Conservation (phyloP, 2,329 filamentous ascomycete genomes). For the Aureobasidium namibiae region DNA sequence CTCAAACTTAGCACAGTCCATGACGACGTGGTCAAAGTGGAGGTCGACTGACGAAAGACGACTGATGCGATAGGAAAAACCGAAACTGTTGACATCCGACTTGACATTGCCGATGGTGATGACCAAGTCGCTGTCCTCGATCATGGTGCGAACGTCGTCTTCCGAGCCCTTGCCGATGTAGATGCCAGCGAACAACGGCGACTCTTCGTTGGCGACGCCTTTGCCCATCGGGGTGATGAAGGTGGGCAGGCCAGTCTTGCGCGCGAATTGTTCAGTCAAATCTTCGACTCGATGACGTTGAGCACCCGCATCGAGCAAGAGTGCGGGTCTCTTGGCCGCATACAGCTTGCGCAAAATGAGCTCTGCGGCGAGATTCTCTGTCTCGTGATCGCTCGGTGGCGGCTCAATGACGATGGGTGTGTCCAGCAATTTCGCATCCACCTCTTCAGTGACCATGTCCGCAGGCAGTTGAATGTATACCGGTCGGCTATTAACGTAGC, state of each 20-base stretch:
- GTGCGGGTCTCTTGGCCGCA: constrained; percentile 63
- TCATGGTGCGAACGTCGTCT: constrained; percentile 14
- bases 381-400: constrained; percentile 60
- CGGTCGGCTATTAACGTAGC: constrained; percentile 64
- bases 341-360: constrained; percentile 67
- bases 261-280: constrained; percentile 36
- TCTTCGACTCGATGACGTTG: constrained; percentile 54
- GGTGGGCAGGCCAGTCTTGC: constrained; percentile 40
- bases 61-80: constrained; percentile 23
- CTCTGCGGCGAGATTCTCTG: constrained; percentile 75
- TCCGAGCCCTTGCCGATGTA: constrained; percentile 19
- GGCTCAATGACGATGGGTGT: constrained; percentile 60
- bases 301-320: constrained; percentile 77
- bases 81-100: constrained; percentile 23
- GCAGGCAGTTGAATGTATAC: constrained; percentile 80
- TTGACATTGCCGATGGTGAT: constrained; percentile 17
- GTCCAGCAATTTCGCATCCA: constrained; percentile 65
- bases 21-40: constrained; percentile 54
- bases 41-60: constrained; percentile 23
- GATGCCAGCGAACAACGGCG: constrained; percentile 39
- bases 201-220: constrained; percentile 40
- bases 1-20: constrained; percentile 9
- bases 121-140: constrained; percentile 20
- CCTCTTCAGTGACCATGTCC: constrained; percentile 67
- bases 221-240: constrained; percentile 44